Evolutionary conservation across 169 alveolate genomes (phyloP).

Genomic region (Plasmodium yoelii): DNA sequence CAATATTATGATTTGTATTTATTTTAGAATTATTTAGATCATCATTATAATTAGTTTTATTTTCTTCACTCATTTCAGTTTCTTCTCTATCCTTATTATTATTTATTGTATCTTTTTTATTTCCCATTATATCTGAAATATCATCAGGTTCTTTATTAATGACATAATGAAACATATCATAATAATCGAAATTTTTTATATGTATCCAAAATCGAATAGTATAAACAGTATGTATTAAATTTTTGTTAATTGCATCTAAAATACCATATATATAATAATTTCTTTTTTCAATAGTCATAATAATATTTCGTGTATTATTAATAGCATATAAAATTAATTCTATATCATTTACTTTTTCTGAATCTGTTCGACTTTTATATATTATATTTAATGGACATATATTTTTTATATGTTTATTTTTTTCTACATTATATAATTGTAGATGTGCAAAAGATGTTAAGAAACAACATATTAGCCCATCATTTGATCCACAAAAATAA

Average conservation of each 20-base stretch:
- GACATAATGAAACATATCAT: no score
- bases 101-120: neutral
- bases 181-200: constrained; percentile 5
- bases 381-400: constrained; percentile 37
- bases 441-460: constrained; percentile 24
- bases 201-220: constrained; percentile 26
- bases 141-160: neutral
- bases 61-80: neutral
- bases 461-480: constrained; percentile 34
- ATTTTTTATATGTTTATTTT: constrained; percentile 33
- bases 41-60: neutral
- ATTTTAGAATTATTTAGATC: neutral
- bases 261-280: constrained; percentile 13
- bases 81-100: neutral
- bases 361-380: constrained; percentile 43
- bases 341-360: constrained; percentile 43
- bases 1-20: neutral
- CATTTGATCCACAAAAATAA: constrained; percentile 53
- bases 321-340: constrained; percentile 31
- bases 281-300: constrained; percentile 65
- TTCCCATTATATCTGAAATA: neutral
- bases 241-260: no score
- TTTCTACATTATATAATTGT: constrained; percentile 45
- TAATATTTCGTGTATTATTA: constrained; percentile 28
- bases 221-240: neutral